These are phyloP conservation scores for Puya raimondii DNA, from an alignment of 176 grass and related monocot species.

Conservation along the genomic window DNA sequence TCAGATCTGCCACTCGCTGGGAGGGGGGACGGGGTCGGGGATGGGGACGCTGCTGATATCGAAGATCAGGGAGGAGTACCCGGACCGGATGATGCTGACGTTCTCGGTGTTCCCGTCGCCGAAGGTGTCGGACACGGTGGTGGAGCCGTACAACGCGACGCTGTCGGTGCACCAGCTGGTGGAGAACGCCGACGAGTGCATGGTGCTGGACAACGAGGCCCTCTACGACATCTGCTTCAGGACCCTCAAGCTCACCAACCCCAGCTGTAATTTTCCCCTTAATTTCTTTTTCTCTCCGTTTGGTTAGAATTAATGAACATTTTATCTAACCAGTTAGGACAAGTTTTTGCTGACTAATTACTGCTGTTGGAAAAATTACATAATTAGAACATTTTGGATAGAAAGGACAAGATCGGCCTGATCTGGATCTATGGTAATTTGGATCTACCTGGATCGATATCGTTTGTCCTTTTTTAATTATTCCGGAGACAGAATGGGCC, in stretches of 20 bases:
- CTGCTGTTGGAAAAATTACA: no score
- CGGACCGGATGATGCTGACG: conserved; percentile 78
- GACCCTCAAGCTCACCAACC: conserved; percentile 76
- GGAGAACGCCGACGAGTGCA: conserved; percentile 82
- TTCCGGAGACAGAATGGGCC: no score
- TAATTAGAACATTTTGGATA: no score
- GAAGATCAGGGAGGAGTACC: conserved; percentile 84
- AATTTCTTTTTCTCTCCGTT: neutral
- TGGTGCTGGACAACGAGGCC: conserved; percentile 82
- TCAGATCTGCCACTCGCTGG: conserved; percentile 72
- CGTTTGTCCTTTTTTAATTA: no score
- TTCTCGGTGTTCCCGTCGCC: conserved; percentile 87
- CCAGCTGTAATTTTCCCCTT: conserved; percentile 34
- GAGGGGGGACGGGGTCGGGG: conserved; percentile 63
- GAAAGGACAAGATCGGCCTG: no score
- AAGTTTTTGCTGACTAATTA: no score
- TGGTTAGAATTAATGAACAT: neutral
- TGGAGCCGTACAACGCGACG: conserved; percentile 76
- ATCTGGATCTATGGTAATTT: no score
- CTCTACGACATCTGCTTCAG: conserved; percentile 83
- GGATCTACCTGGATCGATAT: no score
- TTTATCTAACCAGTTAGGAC: no score
- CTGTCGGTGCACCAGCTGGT: conserved; percentile 81
- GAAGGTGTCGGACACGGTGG: conserved; percentile 81
- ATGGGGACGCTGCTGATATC: conserved; percentile 79